These are phyloP conservation scores for Aspergillus sclerotioniger DNA, from an alignment of 495 filamentous ascomycete genomes.

Conservation along the genomic window DNA sequence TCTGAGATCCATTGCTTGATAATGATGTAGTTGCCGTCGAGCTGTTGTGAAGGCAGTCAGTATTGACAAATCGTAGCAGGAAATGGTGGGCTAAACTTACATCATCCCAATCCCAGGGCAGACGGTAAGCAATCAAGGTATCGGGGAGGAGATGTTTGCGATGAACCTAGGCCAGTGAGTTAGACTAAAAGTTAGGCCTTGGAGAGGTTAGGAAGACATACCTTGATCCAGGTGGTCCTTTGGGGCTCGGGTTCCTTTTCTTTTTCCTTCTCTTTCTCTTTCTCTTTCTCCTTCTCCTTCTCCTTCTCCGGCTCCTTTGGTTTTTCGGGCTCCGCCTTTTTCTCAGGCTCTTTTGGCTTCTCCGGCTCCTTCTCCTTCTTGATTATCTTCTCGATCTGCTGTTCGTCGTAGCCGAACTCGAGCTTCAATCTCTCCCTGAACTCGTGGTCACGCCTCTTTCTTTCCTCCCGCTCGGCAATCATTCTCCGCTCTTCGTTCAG, in stretches of 20 bases:
- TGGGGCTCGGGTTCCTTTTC: conserved; percentile 42
- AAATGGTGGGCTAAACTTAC: conserved; percentile 26
- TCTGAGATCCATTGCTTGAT: conserved; percentile 76
- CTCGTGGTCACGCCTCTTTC: conserved; percentile 46
- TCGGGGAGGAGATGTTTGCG: conserved; percentile 50
- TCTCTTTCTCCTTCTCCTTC: conserved; percentile 31
- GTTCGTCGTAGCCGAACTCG: conserved; percentile 40
- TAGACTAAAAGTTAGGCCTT: background rate
- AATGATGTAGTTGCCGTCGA: conserved; percentile 68
- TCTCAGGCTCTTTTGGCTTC: conserved; percentile 48
- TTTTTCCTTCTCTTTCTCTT: conserved; percentile 29
- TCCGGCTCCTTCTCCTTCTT: conserved; percentile 53
- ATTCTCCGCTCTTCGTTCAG: conserved; percentile 48
- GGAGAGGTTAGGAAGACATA: conserved; percentile 18
- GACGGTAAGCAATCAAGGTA: conserved; percentile 42
- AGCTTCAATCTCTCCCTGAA: conserved; percentile 40
- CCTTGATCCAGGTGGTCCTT: conserved; percentile 49
- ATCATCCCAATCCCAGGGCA: conserved; percentile 53
- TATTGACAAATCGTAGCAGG: background rate
- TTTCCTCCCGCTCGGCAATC: conserved; percentile 29
- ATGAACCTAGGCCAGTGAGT: conserved; percentile 39
- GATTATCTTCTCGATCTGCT: conserved; percentile 55
- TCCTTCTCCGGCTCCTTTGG: conserved; percentile 42
- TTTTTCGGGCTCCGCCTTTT: conserved; percentile 37
- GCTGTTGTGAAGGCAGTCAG: conserved; percentile 17